phyloP scores from a whole-genome alignment of 176 grass and related monocot species.

The Otatea glauca region DNA sequence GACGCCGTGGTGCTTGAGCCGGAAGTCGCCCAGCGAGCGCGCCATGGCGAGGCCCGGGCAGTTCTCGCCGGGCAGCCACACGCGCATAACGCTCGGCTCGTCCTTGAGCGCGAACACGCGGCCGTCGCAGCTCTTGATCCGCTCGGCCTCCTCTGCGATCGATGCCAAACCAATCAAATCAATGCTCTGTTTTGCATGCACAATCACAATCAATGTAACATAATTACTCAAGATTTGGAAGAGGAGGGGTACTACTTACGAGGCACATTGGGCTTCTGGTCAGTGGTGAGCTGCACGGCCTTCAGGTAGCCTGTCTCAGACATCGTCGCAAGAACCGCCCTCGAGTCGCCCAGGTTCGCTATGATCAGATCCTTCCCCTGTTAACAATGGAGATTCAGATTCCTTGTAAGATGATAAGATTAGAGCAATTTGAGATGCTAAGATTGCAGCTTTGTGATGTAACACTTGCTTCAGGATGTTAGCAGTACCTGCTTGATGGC shows the following conservation, averaged over 20 bases:
- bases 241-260: constrained; percentile 15
- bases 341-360: constrained; percentile 89
- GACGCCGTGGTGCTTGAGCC: constrained; percentile 76
- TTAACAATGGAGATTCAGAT: neutral
- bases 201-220: neutral
- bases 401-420: constrained; percentile 6
- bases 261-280: constrained; percentile 74
- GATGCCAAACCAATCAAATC: neutral
- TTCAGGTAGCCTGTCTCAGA: constrained; percentile 56
- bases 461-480: neutral
- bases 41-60: constrained; percentile 81
- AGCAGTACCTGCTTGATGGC: constrained; percentile 80
- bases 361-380: constrained; percentile 81
- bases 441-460: neutral
- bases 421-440: neutral
- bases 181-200: neutral
- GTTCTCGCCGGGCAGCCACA: constrained; percentile 84
- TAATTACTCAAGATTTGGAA: neutral
- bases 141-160: constrained; percentile 72
- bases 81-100: constrained; percentile 64
- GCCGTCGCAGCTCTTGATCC: constrained; percentile 69
- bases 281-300: constrained; percentile 82
- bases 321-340: constrained; percentile 73
- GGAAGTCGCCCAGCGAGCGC: constrained; percentile 73
- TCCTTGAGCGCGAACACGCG: constrained; percentile 75